Evolutionary conservation across 2,329 filamentous ascomycete genomes (phyloP), one percentile per base, ranked within the genome.

Genomic region (Hortaea werneckii): DNA sequence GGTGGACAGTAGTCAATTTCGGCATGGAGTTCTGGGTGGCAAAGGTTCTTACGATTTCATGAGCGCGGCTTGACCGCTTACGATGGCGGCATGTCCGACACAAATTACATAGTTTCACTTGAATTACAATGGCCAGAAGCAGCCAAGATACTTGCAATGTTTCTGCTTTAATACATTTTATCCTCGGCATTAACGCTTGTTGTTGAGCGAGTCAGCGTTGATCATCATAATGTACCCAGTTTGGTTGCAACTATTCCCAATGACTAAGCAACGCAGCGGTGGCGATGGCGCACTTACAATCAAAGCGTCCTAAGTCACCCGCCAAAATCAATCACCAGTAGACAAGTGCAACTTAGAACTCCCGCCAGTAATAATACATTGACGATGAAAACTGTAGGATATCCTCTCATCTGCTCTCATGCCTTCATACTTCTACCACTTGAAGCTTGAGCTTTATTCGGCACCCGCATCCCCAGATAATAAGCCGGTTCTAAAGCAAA

Each of bases 361-460:
- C 20, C 20, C 20, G 20, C 20, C 20, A 20, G 20, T 20, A 20
- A 20, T 20, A 20, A 20, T 20, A 20, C 20, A 20, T 20, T 20
- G 20, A 20, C 20, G 39, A 7, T 27, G 9, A 39, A 10, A 39
- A 12, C 32, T 9, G 32, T 35, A 35, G 32, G 32, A 9, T n/a
- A 20, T 20, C 37, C 37, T 35, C 4, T 9, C 37, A 39, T 20
- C 32, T 10, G 37, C 32, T 39, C 13, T 20, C 37, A 39, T 39
- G 76, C 48, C 81, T 79, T 75, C 77, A 56, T 72, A 79, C 62
- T 81, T 80, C 62, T 83, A 79, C 58, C 77, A 82, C 57, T 61
- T 83, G 48, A 70, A 69, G 52, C 70, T 82, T 55, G 78, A 82
- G 71, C 65, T 82, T 12, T 72, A 78, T 55, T 61, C 70, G 51